Base-by-base conservation (phyloP, 2,329 filamentous ascomycete genomes). In the Xylaria digitata region DNA sequence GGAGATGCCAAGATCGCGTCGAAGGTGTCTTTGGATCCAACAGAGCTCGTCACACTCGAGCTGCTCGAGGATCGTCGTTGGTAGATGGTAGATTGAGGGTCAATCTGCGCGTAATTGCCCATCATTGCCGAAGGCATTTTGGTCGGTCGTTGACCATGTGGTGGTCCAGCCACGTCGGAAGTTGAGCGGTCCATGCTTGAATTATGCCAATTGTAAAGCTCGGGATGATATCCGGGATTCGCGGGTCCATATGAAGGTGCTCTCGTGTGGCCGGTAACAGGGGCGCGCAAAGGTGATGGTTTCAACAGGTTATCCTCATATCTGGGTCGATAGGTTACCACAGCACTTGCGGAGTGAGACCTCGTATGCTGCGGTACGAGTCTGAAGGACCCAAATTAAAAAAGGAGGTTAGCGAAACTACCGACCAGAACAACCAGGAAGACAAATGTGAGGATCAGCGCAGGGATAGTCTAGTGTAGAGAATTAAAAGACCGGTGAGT, bases 51-150 rank as follows among this genome's bases (percentile, higher is more conserved):
- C 21, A 66, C 50, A 59, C 70, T 71, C 6, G 70, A 71, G 67
- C 67, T 74, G 49, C 63, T 75, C 1, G 72, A 68, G n/a, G 73
- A 60, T 62, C 75, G 71, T 56, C 75, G 72, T 52, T 75, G 70
- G 62, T 74, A 74, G 49, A 69, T 68, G 0, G 62, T 58, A n/a
- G 75, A 67, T 46, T 74, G 73, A 42, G 70, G 61, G 43, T 76
- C 75, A 65, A 78, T 76, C 60, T 76, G 76, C 26, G 75, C 74
- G 63, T 76, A 76, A 55, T 75, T 74, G 15, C 72, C 68, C 54
- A 68, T 71, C 72, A 75, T 73, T 1, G 73, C 67, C 2, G 72
- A 61, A 2, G 75, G 69, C 42, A 68, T 68, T 40, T 46, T 71
- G 46, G 34, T 71, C 48, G 69, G 61, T 49, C 58, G 72, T 30